Evolutionary conservation across 2,329 filamentous ascomycete species (phyloP).

Genomic region (Fonsecaea pedrosoi): DNA sequence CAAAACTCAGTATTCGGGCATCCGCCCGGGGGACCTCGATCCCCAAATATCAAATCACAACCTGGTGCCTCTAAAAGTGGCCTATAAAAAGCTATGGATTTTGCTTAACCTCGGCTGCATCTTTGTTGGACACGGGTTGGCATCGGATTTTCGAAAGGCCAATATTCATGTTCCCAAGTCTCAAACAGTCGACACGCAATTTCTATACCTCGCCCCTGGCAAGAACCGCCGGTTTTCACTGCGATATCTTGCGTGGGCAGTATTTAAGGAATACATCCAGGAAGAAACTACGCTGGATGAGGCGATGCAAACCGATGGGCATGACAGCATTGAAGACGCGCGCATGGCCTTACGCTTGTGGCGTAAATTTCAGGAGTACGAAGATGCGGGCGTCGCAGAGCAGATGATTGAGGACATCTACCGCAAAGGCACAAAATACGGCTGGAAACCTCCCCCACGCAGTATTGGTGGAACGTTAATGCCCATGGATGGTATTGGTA

Average conservation of each 20-base stretch:
- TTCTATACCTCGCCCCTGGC: slow-evolving; percentile 82
- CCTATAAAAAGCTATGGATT: slow-evolving; percentile 98
- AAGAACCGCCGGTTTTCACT: slow-evolving; percentile 87
- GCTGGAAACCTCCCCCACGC: slow-evolving; percentile 62
- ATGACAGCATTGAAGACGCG: slow-evolving; percentile 96
- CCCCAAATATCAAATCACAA: slow-evolving; percentile 78
- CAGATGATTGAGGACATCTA: slow-evolving; percentile 89
- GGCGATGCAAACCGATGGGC: slow-evolving; percentile 53
- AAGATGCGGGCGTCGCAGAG: slow-evolving; percentile 82
- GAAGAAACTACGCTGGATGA: slow-evolving; percentile 68
- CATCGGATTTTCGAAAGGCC: slow-evolving; percentile 95
- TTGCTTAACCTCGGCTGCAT: slow-evolving; percentile 91
- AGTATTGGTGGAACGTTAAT: slow-evolving; percentile 36
- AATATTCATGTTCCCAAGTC: slow-evolving; percentile 92
- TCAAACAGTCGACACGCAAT: slow-evolving; percentile 93
- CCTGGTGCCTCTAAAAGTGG: slow-evolving; percentile 83
- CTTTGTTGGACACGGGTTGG: slow-evolving; percentile 91
- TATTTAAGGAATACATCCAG: slow-evolving; percentile 94
- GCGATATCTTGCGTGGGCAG: slow-evolving; percentile 87
- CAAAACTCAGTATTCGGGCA: slow-evolving; percentile 90
- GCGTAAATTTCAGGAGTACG: slow-evolving; percentile 87
- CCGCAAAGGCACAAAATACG: slow-evolving; percentile 64
- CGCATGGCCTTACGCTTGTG: slow-evolving; percentile 87
- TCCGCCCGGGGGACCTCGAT: slow-evolving; percentile 84
- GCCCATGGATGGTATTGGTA: slow-evolving; percentile 41